phyloP scores from a whole-genome alignment of 345 rosid genomes.

The Gossypioides kirkii region DNA sequence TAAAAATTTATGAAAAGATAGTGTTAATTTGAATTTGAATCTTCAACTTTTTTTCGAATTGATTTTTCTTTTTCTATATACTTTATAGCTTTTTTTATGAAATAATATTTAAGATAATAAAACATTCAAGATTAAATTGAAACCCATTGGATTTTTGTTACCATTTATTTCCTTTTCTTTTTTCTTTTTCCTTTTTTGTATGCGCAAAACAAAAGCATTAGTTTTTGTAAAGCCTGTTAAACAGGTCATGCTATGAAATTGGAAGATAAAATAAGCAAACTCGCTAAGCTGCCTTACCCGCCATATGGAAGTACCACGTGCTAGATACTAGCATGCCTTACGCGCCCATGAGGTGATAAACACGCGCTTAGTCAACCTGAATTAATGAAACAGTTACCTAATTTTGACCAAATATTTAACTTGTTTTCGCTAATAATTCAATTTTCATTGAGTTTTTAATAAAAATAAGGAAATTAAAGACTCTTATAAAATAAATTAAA shows the following conservation, averaged over 20 bases:
- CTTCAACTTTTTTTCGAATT: neutral
- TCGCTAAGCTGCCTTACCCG: neutral
- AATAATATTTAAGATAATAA: neutral
- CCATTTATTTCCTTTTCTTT: neutral
- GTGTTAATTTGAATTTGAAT: slow-evolving; percentile 4
- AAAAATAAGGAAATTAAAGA: no score
- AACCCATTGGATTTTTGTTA: neutral
- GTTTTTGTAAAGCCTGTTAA: neutral
- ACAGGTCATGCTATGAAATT: neutral
- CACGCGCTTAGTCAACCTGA: neutral
- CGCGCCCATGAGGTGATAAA: neutral
- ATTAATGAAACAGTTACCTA: neutral
- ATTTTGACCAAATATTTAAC: neutral
- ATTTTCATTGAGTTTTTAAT: no score
- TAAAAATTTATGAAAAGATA: neutral
- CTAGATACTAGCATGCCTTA: neutral
- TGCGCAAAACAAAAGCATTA: neutral
- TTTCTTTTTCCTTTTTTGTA: neutral
- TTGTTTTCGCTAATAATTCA: neutral
- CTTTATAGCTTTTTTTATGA: slow-evolving; percentile 4
- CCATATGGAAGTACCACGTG: neutral
- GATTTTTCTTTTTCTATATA: neutral
- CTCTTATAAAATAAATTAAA: no score
- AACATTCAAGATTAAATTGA: neutral
- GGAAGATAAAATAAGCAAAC: neutral